Base-by-base conservation (phyloP, 116 monocot species). In the Iris pallida region DNA sequence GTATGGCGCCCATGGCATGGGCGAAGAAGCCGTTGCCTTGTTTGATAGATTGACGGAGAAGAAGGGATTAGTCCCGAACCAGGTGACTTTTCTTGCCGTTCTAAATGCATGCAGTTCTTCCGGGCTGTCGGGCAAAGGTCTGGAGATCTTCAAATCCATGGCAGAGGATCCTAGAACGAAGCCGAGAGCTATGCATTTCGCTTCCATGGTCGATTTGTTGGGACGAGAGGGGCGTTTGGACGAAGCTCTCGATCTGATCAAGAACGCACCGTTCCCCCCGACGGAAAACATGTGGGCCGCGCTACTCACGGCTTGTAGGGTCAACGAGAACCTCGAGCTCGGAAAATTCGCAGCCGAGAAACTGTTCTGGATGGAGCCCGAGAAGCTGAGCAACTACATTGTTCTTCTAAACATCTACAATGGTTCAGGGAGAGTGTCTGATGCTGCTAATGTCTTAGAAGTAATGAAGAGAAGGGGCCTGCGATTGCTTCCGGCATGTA, bases 211-310 rank as follows among this genome's bases (percentile, higher is more conserved):
- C 17, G 98, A 93, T 63, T 65, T 98, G 52, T 71, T 98, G 30
- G 93, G 97, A 20, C 70, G 85, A 68, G 77, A 97, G 75, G 97
- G 97, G 18, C 85, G 61, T 18, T 66, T 92, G 56, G 81, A 90
- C 54, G 90, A 92, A 70, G 90, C 93, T 63, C 71, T 88, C 49
- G 66, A 55, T 63, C 68, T 97, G 82, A 0, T 54, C 43, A 43
- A 92, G 88, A 65, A 92, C 90, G 89, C 90, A 87, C 93, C 89
- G 78, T 42, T 87, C 83, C 16, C 67, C 6, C 67, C 67, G 0
- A 98, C 87, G 0, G 54, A 57, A 47, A 92, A 98, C 62, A 98
- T 92, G 92, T 92, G 97, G 97, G 92, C 83, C 43, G 90, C 90
- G 4, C 79, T 99, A 53, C 85, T 94, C 59, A 99, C 87, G 14